Evolutionary conservation across 352 stramenopile genomes (phyloP).

Genomic region (Globisporangium echinulatum): DNA sequence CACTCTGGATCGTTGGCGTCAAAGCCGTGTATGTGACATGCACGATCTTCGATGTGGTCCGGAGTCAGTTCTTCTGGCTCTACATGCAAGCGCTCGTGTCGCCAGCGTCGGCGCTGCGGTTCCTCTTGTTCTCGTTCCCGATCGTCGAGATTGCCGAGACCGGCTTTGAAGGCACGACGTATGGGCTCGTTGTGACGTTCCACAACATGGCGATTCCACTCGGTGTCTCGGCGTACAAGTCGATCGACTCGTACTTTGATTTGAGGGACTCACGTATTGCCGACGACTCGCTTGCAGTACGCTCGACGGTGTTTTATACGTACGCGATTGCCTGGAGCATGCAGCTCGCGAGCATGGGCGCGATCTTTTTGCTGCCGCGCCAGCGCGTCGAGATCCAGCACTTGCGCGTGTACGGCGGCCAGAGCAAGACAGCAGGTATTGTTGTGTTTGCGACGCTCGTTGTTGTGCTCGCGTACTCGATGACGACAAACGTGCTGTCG

Average conservation of each 20-base stretch:
- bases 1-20: conserved; percentile 47
- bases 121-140: conserved; percentile 40
- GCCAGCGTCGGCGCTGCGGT: conserved; percentile 44
- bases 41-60: conserved; percentile 52
- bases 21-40: conserved; percentile 33
- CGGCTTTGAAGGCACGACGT: conserved; percentile 20
- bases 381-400: conserved; percentile 24
- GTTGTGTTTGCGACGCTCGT: conserved; percentile 16
- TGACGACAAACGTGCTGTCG: conserved; percentile 40
- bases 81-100: conserved; percentile 50
- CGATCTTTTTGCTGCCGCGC: conserved; percentile 39
- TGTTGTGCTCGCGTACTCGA: conserved; percentile 14
- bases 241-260: conserved; percentile 48
- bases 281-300: conserved; percentile 36
- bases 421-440: conserved; percentile 10
- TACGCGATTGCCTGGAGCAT: conserved; percentile 52
- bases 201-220: conserved; percentile 38
- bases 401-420: conserved; percentile 19
- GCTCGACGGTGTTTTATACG: conserved; percentile 31
- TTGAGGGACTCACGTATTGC: conserved; percentile 43
- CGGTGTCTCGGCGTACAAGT: conserved; percentile 47
- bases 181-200: conserved; percentile 34
- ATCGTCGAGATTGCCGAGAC: conserved; percentile 45
- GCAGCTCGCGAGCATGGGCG: conserved; percentile 39
- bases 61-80: conserved; percentile 65